These are phyloP conservation scores for Maudiozyma barnettii DNA, from an alignment of 805 yeast species.

Conservation along the genomic window DNA sequence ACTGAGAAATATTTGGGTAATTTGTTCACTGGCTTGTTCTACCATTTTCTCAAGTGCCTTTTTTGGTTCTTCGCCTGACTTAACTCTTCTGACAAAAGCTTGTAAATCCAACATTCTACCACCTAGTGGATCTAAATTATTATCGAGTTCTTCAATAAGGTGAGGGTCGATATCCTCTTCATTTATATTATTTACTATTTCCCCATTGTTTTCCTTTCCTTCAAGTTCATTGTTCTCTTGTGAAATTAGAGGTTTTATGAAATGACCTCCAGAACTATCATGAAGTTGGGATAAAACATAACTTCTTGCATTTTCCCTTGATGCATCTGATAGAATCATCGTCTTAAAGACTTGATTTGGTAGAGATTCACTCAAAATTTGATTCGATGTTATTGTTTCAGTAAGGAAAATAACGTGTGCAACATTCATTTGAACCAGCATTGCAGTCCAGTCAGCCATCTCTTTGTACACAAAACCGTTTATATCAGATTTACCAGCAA, in stretches of 20 bases:
- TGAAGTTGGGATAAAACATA: slow-evolving; percentile 54
- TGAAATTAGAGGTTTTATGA: neutral
- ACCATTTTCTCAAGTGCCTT: slow-evolving; percentile 75
- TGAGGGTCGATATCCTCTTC: slow-evolving; percentile 9
- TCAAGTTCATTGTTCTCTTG: neutral
- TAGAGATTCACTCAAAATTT: slow-evolving; percentile 55
- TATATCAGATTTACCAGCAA: slow-evolving; percentile 45
- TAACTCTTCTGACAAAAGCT: slow-evolving; percentile 77
- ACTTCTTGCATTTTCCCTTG: slow-evolving; percentile 53
- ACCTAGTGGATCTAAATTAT: slow-evolving; percentile 67
- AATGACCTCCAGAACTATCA: slow-evolving; percentile 8
- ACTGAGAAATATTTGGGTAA: slow-evolving; percentile 66
- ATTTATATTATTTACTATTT: slow-evolving; percentile 6
- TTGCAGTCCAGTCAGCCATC: slow-evolving; percentile 83
- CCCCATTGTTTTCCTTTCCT: slow-evolving; percentile 14
- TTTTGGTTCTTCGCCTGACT: slow-evolving; percentile 74
- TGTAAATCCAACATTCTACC: slow-evolving; percentile 94
- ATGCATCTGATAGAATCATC: slow-evolving; percentile 72
- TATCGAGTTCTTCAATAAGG: slow-evolving; percentile 34
- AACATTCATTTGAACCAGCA: slow-evolving; percentile 59
- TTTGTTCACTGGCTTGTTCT: slow-evolving; percentile 76
- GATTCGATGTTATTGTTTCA: slow-evolving; percentile 71
- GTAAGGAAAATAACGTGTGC: slow-evolving; percentile 90
- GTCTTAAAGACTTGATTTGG: slow-evolving; percentile 84
- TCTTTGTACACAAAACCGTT: slow-evolving; percentile 62